Evolutionary conservation across 2,329 filamentous ascomycete species (phyloP), one percentile per base, ranked within the genome.

Genomic region (Fonsecaea multimorphosa): DNA sequence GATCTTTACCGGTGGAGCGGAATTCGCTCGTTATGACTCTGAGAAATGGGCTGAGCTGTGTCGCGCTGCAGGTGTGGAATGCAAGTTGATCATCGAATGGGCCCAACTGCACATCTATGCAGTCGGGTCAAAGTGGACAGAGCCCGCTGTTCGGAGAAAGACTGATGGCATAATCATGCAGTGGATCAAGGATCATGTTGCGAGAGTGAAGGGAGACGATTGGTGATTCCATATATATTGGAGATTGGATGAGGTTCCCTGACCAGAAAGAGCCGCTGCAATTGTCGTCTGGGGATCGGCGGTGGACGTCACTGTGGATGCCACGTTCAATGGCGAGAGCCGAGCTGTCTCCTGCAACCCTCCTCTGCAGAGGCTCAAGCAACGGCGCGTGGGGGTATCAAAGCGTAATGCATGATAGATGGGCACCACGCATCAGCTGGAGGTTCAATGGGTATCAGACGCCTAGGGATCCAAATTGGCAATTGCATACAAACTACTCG

Each of bases 81-180:
- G 38, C 27, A 60, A 64, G 14, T 12, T 64, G 56, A 36, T 53
- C 6, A 54, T 59, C 24, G 62, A 64, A 55, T 60, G 55, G 62
- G 62, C 29, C 14, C 62, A 64, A 32, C 5, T 64, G 34, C 62
- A 64, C 53, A 60, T 64, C 55, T 64, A 64, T n/a, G 62, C 62
- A 5, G 36, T 64, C 16, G 62, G 62, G 11, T 64, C 62, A 6
- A 64, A 59, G n/a, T 64, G 54, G 31, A 44, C 27, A 11, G 44
- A 34, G 22, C 62, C 62, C 12, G 46, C 62, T n/a, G 44, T 64
- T 3, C 55, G 62, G 1, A 52, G 1, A 7, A 64, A 60, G 22
- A 64, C 62, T 12, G 62, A 64, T 55, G 34, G 22, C 22, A 16
- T 59, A 34, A 64, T 64, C 16, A 59, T 64, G 19, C 46, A 60